A percentile compares a stretch with the other conserved stretches of the same genome.
Conservation (phyloP, 192 early-diverging fungal species). For the Kappamyces sp. region DNA sequence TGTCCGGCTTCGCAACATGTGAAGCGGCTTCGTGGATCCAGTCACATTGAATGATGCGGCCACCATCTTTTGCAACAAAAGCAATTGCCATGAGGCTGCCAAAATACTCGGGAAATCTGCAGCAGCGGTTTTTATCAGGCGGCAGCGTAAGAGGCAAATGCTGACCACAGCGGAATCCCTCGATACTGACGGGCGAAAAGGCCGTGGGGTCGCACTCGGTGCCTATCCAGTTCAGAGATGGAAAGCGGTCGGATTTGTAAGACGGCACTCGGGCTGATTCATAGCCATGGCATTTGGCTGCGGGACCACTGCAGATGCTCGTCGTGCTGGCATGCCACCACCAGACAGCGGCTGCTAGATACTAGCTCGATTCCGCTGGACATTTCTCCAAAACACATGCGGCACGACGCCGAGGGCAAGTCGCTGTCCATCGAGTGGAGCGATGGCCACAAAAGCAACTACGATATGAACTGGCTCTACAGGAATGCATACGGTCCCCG, state of each 20-base stretch:
- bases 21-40: no score
- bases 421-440: constrained; percentile 26
- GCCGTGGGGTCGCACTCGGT: no score
- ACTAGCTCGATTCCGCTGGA: constrained; percentile 56
- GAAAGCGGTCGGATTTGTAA: constrained; percentile 5
- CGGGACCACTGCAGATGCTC: constrained; percentile 78
- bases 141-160: no score
- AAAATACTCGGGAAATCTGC: no score
- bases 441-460: constrained; percentile 56
- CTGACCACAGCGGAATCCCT: no score
- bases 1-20: no score
- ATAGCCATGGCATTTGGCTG: constrained; percentile 71
- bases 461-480: constrained; percentile 57
- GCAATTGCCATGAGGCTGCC: no score
- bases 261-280: not conserved
- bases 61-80: no score
- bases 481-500: constrained; percentile 59
- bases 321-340: constrained; percentile 67
- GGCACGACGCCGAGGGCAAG: constrained; percentile 29
- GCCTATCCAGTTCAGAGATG: constrained; percentile 1
- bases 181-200: no score
- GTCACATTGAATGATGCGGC: no score
- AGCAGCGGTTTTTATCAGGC: no score
- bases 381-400: constrained; percentile 40
- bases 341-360: constrained; percentile 70